These are phyloP conservation scores for Chaetomium olivaceum DNA, from an alignment of 2,329 filamentous ascomycete species.

Conservation along the genomic window DNA sequence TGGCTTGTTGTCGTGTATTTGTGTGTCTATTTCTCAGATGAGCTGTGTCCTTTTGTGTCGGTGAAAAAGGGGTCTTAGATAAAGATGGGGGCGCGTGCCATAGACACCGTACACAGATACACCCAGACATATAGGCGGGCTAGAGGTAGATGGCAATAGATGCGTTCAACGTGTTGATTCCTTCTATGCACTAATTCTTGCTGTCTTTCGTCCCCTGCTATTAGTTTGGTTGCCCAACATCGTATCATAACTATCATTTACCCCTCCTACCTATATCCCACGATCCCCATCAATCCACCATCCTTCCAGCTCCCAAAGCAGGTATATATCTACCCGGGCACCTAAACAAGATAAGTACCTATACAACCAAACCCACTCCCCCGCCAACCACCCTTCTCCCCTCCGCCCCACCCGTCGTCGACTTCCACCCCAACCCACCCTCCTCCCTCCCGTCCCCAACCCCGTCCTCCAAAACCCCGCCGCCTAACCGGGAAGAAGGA, in stretches of 20 bases:
- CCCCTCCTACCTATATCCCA: neutral
- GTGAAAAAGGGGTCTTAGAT: conserved; percentile 1
- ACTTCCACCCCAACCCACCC: too few relatives aligned
- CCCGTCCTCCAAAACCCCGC: neutral
- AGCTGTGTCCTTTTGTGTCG: conserved; percentile 2
- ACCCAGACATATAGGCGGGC: conserved; percentile 15
- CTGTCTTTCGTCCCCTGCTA: neutral
- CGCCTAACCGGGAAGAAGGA: neutral
- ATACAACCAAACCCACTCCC: neutral
- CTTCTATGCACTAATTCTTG: neutral
- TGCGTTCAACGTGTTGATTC: neutral
- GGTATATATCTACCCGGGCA: neutral
- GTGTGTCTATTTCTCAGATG: neutral
- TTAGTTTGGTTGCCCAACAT: neutral
- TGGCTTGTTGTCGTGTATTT: conserved; percentile 5
- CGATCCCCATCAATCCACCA: neutral
- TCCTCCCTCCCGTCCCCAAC: conserved; percentile 1
- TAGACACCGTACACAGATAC: conserved; percentile 14
- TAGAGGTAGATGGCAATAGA: conserved; percentile 21
- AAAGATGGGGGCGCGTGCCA: conserved; percentile 1
- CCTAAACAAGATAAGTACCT: neutral
- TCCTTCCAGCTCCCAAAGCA: neutral
- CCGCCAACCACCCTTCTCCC: too few relatives aligned
- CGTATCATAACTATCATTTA: neutral
- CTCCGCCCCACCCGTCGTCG: too few relatives aligned